Evolutionary conservation across 352 stramenopile species (phyloP), one percentile per base, ranked within the genome.

Genomic region (Globisporangium okanoganense): DNA sequence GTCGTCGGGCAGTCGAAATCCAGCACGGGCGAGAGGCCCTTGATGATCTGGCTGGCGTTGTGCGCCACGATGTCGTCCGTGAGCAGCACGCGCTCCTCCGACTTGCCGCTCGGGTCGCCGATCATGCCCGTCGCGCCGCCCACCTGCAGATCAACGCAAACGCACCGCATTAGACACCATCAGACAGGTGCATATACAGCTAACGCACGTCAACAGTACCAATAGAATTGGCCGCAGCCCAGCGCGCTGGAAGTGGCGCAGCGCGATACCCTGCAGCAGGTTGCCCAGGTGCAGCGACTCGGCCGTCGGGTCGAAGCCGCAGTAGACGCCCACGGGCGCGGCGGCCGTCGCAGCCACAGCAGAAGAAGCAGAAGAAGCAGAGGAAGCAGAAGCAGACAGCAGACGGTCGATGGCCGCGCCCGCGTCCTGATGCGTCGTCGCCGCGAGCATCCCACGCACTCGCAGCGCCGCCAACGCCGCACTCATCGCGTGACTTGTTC

Each of bases 81-180:
- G 41, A 99, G 75, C 71, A 99, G 72, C 56, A 97, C 79, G 44
- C 98, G 90, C 67, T 97, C 94, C 75, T 99, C 95, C 52, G 97
- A 97, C 77, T 99, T 99, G 61, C 97, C 97, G 51, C 96, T 99
- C 22, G 98, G 98, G 77, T 99, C 98, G 36, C 98, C 98, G 33
- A 99, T 97, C 75, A 96, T 86, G 9, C 90, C 92, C 8, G 92
- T 98, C 38, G 89, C 90, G 40, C 91, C 91, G 12, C 84, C 83
- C 36, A 92, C 68, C 74, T 85, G 38, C 36, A 24, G 5, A 27
- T 5, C 14, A 13, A 25, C 12, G 29, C 33, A 58, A 9, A 27
- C 38, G 31, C 13, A n/a, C 10, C 22, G 16, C 10, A 33, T 31
- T n/a, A 36, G 29, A 27, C 29, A 24, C 2, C 3, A 18, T 12